These are phyloP conservation scores for Wickerhamiella lipophila DNA, from an alignment of 805 yeast genomes.

Conservation along the genomic window DNA sequence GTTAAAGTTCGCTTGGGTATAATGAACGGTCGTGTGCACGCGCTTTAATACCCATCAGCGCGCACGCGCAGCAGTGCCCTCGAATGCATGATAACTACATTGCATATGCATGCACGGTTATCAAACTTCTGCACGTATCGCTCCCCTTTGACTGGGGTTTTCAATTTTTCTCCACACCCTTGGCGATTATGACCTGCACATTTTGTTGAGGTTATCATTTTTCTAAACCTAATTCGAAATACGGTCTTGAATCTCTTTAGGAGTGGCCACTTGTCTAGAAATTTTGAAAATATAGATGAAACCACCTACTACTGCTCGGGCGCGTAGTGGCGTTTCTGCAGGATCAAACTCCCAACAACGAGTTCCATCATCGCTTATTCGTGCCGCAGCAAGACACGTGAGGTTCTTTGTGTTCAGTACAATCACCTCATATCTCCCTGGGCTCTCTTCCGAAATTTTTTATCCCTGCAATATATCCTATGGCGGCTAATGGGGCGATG, in stretches of 20 bases:
- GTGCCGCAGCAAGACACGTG: neutral
- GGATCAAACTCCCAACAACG: neutral
- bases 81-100: neutral
- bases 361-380: neutral
- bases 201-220: too few relatives aligned
- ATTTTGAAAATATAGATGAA: slow-evolving; percentile 1
- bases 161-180: too few relatives aligned
- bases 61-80: neutral
- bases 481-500: too few relatives aligned
- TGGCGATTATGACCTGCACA: too few relatives aligned
- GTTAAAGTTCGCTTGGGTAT: neutral
- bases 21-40: neutral
- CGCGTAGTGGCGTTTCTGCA: neutral
- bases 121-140: neutral
- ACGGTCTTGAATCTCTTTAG: too few relatives aligned
- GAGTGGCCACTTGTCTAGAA: too few relatives aligned
- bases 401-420: neutral
- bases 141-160: too few relatives aligned
- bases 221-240: too few relatives aligned
- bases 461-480: too few relatives aligned
- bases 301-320: neutral
- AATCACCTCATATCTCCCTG: too few relatives aligned
- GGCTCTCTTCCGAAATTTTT: too few relatives aligned
- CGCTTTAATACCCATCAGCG: neutral
- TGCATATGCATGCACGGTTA: slow-evolving; percentile 3